Base-by-base conservation (phyloP, 2,329 filamentous ascomycete species). In the Arthrinium phaeospermum region DNA sequence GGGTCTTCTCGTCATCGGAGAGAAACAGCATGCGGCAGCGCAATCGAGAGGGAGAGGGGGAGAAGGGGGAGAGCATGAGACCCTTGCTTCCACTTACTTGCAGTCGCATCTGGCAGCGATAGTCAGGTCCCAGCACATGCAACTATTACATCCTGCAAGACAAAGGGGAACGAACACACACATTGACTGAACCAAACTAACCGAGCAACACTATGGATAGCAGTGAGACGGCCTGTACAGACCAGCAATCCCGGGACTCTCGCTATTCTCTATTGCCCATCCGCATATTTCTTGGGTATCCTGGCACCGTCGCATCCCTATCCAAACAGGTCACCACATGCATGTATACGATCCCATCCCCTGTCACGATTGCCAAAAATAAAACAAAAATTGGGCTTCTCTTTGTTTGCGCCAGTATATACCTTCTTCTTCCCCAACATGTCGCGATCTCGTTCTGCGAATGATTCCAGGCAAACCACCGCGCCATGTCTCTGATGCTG, bases 1-100 rank as follows among this genome's bases (percentile, higher is more conserved):
- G 57, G 57, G 57, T 64, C 34, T 30, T 64, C 57, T 64, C 57
- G 57, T 64, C 57, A 64, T 41, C 57, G 10, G 22, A 37, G 34
- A 41, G 57, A 64, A 61, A 64, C 57, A 64, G 6, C 30, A 41
- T n/a, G 34, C 30, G 57, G 57, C 57, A 41, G 34, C 30, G 57
- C 57, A 64, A 64, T 41, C 30, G 57, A 64, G 57, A 37, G 57
- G 24, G 30, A 61, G 30, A 22, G 53, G 3, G 27, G 34, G 46
- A 49, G n/a, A 5, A 6, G 47, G 12, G 51, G 24, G 51, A 61
- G 53, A 61, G 30, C 27, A 61, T 8, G 27, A 34, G 27, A 61
- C 53, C 30, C 30, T 37, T 10, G 30, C 53, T 61, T 37, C 53
- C 53, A 61, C 53, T 61, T 61, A 34, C 53, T 61, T 61, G 53